Evolutionary conservation across 495 filamentous ascomycete genomes (phyloP).

Genomic region (Aspergillus baeticus): DNA sequence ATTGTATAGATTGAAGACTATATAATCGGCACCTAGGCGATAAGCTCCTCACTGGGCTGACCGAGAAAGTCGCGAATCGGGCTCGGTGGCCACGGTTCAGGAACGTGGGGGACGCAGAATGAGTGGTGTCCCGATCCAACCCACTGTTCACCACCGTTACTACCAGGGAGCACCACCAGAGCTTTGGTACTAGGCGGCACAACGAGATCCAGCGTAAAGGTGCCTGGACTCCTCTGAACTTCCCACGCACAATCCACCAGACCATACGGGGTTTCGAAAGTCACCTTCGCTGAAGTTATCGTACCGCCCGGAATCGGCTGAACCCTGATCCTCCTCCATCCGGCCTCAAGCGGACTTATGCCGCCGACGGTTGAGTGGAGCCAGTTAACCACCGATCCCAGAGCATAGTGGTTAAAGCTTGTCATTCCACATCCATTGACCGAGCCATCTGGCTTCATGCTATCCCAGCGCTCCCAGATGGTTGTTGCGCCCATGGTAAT

Average conservation of each 20-base stretch:
- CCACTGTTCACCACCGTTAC: neutral
- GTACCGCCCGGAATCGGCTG: conserved; percentile 28
- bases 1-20: no score
- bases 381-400: conserved; percentile 41
- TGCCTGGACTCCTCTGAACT: no score
- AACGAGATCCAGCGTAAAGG: no score
- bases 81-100: neutral
- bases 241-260: no score
- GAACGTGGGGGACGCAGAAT: neutral
- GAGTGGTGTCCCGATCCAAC: conserved; percentile 1
- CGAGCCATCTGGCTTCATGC: conserved; percentile 48
- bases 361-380: conserved; percentile 30
- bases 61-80: conserved; percentile 3
- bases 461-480: conserved; percentile 59
- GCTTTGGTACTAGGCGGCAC: no score
- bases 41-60: neutral
- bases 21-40: no score
- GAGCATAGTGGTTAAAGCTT: conserved; percentile 55
- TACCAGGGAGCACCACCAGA: neutral
- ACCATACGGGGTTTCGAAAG: conserved; percentile 32
- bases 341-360: conserved; percentile 19
- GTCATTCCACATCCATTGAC: conserved; percentile 56
- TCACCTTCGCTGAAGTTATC: conserved; percentile 16
- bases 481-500: conserved; percentile 54
- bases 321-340: conserved; percentile 28